Base-by-base conservation (phyloP, 164 flowering plant genomes). In the grape (Vitis vinifera) region DNA sequence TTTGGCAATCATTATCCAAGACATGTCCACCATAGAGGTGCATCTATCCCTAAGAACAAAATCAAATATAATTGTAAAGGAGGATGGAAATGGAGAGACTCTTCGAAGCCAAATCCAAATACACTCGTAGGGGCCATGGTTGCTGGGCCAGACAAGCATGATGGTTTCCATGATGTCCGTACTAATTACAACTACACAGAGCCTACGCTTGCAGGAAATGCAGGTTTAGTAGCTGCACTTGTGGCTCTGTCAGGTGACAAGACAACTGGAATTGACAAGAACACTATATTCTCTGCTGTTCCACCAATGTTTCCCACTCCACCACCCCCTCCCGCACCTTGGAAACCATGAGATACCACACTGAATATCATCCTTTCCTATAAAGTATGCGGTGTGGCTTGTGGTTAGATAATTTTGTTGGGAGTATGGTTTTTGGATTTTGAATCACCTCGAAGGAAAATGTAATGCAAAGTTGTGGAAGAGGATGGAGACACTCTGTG, bases 241-340 rank as follows among this genome's bases (percentile, higher is more conserved):
- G 87, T 91, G 51, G 93, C 98, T 11, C 72, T 92, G 71, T 91
- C 98, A 0, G 96, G 94, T 31, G 94, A 85, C 17, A 82, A 57
- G 63, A 59, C 65, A 1, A 49, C 66, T 2, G 82, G 84, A 15
- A 85, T 94, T 51, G 99, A 92, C 83, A 94, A 94, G 84, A 94
- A 94, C 85, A 23, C 27, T 23, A 23, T 92, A 15, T 94, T 94
- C 86, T 91, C 98, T 10, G 99, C 99, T 0, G 90, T 94, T 52
- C 99, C 99, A 8, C 98, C 99, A 8, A 87, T 94, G 97, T 91
- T 90, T 66, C 99, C 99, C 1, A 91, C 89, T 50, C 89, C 99
- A 0, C 99, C 99, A 30, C 99, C 99, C 4, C 99, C 99, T 68
- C 98, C 98, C 0, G 96, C 98, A 13, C 97, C 99, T n/a, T 94